Evolutionary conservation across 345 rosid genomes (phyloP).

Genomic region (Syzygium jambos): DNA sequence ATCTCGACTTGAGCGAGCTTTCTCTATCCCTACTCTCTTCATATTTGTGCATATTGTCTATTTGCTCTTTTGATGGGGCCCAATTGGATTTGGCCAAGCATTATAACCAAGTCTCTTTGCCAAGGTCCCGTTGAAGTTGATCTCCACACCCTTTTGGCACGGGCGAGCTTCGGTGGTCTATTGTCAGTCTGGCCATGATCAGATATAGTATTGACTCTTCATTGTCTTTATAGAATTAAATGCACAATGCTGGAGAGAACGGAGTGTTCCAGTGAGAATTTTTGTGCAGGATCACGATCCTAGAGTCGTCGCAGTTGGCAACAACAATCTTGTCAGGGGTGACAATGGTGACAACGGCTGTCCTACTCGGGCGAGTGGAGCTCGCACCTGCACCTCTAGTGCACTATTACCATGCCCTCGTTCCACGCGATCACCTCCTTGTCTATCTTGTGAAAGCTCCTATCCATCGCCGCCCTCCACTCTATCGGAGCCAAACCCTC

Average conservation of each 20-base stretch:
- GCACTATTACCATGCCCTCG: too few species aligned
- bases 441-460: too few species aligned
- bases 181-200: background rate
- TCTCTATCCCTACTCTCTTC: background rate
- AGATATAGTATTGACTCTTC: background rate
- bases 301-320: slow-evolving; percentile 81
- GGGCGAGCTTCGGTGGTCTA: background rate
- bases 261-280: too few species aligned
- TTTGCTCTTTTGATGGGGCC: background rate
- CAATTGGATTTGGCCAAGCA: background rate
- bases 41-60: background rate
- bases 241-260: too few species aligned
- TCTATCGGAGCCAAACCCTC: too few species aligned
- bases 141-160: background rate
- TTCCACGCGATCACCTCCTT: too few species aligned
- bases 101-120: background rate
- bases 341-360: slow-evolving; percentile 65
- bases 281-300: slow-evolving; percentile 75
- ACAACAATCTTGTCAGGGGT: slow-evolving; percentile 56
- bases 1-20: background rate
- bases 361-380: slow-evolving; percentile 30
- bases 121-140: background rate
- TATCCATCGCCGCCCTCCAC: too few species aligned
- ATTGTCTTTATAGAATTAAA: background rate
- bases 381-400: background rate